A percentile compares a stretch with the other conserved stretches of the same genome.
Evolutionary conservation across 164 flowering plant species (phyloP).

Genomic region (Vitis vinifera): ASM3070453v1 NC_081808.1:2100001-2100500

Average conservation of each 20-base stretch:
- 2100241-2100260: constrained; percentile 87
- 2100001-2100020: constrained; percentile 47
- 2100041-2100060: constrained; percentile 8
- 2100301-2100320: too few relatives aligned
- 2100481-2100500: too few relatives aligned
- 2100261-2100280: constrained; percentile 87
- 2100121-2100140: constrained; percentile 86
- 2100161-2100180: constrained; percentile 64
- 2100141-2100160: constrained; percentile 86
- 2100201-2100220: constrained; percentile 70
- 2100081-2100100: neutral
- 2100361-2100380: too few relatives aligned
- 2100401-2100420: too few relatives aligned
- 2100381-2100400: too few relatives aligned
- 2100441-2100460: too few relatives aligned
- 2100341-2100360: too few relatives aligned
- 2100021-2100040: constrained; percentile 79
- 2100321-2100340: too few relatives aligned
- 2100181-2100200: constrained; percentile 85
- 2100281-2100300: constrained; percentile 29
- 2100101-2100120: neutral
- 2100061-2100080: neutral
- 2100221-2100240: constrained; percentile 80
- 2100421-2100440: too few relatives aligned
- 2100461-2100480: too few relatives aligned